Evolutionary conservation across 2,329 filamentous ascomycete species (phyloP).

Genomic region (Cladophialophora exuberans): DNA sequence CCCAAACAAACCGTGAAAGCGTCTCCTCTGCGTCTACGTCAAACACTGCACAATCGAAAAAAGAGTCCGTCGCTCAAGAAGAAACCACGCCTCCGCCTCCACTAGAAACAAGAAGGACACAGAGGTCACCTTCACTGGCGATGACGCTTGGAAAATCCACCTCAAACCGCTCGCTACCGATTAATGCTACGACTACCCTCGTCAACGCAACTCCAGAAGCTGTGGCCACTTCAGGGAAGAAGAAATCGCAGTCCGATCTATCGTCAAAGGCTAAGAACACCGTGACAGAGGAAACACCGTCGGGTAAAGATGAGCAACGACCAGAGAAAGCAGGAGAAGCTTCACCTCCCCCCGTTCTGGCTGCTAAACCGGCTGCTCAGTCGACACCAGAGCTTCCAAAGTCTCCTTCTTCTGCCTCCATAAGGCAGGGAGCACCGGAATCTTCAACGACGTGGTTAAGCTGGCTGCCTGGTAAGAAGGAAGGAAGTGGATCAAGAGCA

Average conservation of each 20-base stretch:
- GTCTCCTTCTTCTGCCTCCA: not conserved
- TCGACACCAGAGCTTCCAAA: not conserved
- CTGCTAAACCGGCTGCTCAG: not conserved
- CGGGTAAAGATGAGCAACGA: not conserved
- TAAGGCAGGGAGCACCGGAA: slow-evolving; percentile 9
- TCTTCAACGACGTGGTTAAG: slow-evolving; percentile 40
- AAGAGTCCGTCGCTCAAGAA: slow-evolving; percentile 43
- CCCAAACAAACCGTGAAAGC: slow-evolving; percentile 54
- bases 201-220: slow-evolving; percentile 45
- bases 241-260: slow-evolving; percentile 29
- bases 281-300: not conserved
- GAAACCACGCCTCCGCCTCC: slow-evolving; percentile 37
- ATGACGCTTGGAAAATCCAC: slow-evolving; percentile 45
- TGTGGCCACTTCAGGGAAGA: slow-evolving; percentile 31
- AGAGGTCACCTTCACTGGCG: slow-evolving; percentile 44
- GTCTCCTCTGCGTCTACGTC: slow-evolving; percentile 41
- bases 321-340: slow-evolving; percentile 16
- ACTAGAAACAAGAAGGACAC: slow-evolving; percentile 36
- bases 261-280: slow-evolving; percentile 2
- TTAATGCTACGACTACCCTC: slow-evolving; percentile 48
- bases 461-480: slow-evolving; percentile 41
- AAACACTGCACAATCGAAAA: slow-evolving; percentile 12
- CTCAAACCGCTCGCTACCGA: slow-evolving; percentile 48
- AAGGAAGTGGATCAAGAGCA: slow-evolving; percentile 20
- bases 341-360: too few species aligned